Base-by-base conservation (phyloP, 257 asterid species). In the Primulina huaijiensis region DNA sequence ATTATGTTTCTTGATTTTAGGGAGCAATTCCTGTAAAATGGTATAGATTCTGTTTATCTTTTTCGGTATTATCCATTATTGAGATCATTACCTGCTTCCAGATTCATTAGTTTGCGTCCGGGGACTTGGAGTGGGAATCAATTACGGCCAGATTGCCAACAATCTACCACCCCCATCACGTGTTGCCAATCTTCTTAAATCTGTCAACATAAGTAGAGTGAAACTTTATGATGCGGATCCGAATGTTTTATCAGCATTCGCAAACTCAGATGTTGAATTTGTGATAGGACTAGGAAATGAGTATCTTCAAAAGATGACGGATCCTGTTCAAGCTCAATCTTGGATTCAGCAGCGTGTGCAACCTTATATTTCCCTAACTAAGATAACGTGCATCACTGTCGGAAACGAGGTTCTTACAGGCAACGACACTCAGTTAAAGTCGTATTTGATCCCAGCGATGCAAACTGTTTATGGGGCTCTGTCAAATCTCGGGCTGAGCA, bases 181-280 rank as follows among this genome's bases (percentile, higher is more conserved):
- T 0, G 98, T 91, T 2, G 86, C 84, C 2, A n/a, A 0, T 68
- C 92, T 94, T 65, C 92, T 94, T 5, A 67, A 33, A 72, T 86
- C 96, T 40, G 84, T 94, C 73, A 91, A 92, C 78, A 69, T 94
- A 20, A 92, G 77, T 55, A 72, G 96, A 67, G 98, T 91, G 31
- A 94, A 88, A 34, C 92, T 94, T 6, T 94, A 94, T n/a, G 97
- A 94, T 23, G 96, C 97, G 0, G 90, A 94, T 76, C 96, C 97
- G 9, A 77, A 69, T 1, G 96, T 92, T 21, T 40, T 94, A 16
- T 76, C 82, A 0, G 92, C 98, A 1, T 94, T 94, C 52, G 85
- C 96, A 2, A 80, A 83, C 55, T 80, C 97, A 0, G 79, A 79
- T n/a, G 86, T 91, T 5, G 99, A 91, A 70, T 89, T 94, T 30